A percentile compares a stretch with the other conserved stretches of the same genome.
phyloP scores from a whole-genome alignment of 306 rosid genomes.

The Dalbergia cochinchinensis region DNA sequence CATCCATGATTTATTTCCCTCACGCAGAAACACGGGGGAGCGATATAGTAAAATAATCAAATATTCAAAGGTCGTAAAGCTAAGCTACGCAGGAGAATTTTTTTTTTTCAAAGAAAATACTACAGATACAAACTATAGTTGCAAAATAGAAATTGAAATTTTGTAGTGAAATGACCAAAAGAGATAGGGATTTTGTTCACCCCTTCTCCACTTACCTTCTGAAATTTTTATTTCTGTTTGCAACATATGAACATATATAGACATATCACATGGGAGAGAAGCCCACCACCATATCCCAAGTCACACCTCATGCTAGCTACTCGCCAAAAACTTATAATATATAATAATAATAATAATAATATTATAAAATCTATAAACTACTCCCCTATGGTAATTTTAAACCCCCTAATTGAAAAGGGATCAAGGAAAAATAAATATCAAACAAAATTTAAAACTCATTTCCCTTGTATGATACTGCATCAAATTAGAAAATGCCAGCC shows the following conservation, averaged over 20 bases:
- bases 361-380: constrained; percentile 50
- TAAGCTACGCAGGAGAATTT: background rate
- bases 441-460: constrained; percentile 50
- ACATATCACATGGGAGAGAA: constrained; percentile 34
- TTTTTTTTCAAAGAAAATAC: too few relatives aligned
- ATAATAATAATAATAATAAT: background rate
- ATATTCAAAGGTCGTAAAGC: too few relatives aligned
- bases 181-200: background rate
- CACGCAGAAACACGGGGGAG: background rate
- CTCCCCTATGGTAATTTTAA: constrained; percentile 49
- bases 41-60: background rate
- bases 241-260: constrained; percentile 71
- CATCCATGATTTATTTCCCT: constrained; percentile 48
- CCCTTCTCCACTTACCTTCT: background rate
- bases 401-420: constrained; percentile 46
- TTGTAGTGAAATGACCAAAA: constrained; percentile 34
- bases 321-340: constrained; percentile 38
- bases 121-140: too few relatives aligned
- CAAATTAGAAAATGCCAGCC: constrained; percentile 15
- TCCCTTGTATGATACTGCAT: constrained; percentile 59
- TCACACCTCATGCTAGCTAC: constrained; percentile 19
- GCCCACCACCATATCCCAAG: background rate
- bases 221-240: constrained; percentile 55
- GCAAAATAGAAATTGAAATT: background rate
- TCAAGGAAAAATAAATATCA: constrained; percentile 35